Evolutionary conservation across 257 asterid species (phyloP).

Genomic region (Gardenia jasminoides): DNA sequence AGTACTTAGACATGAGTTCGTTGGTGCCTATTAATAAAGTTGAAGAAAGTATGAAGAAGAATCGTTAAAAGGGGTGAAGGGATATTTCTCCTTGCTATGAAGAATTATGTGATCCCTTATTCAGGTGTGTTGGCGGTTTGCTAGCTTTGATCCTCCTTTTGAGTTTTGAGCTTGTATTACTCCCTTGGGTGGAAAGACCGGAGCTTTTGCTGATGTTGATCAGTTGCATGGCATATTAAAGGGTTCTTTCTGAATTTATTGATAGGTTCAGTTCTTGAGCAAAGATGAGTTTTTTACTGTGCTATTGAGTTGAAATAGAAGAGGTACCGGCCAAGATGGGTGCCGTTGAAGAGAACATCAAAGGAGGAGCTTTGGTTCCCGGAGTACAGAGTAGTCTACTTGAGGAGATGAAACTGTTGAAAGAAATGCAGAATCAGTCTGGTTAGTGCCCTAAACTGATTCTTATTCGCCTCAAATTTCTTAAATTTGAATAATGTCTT

Average conservation of each 20-base stretch:
- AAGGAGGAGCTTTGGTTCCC: slow-evolving; percentile 50
- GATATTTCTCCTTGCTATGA: slow-evolving; percentile 13
- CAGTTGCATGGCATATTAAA: slow-evolving; percentile 8
- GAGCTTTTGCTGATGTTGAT: slow-evolving; percentile 20
- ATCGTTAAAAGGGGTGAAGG: slow-evolving; percentile 5
- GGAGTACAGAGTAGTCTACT: slow-evolving; percentile 51
- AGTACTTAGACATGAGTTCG: slow-evolving; percentile 7
- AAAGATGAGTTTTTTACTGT: slow-evolving; percentile 35
- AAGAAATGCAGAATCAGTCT: slow-evolving; percentile 76
- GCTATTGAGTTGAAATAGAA: slow-evolving; percentile 29
- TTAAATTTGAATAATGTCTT: not conserved
- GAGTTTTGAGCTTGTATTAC: slow-evolving; percentile 7
- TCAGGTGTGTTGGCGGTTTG: slow-evolving; percentile 13
- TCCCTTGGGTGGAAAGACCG: slow-evolving; percentile 12
- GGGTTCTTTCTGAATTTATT: slow-evolving; percentile 9
- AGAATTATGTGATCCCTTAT: slow-evolving; percentile 21
- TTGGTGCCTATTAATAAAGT: not conserved
- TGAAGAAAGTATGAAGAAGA: not conserved
- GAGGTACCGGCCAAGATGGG: slow-evolving; percentile 38
- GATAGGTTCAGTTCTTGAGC: slow-evolving; percentile 10
- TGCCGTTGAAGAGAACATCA: slow-evolving; percentile 54
- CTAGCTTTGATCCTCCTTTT: slow-evolving; percentile 11
- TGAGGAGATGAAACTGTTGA: slow-evolving; percentile 78
- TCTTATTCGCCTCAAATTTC: slow-evolving; percentile 4
- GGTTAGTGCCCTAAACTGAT: slow-evolving; percentile 38